Conservation (phyloP, 2,329 filamentous ascomycete species). For the Colletotrichum karsti region DNA sequence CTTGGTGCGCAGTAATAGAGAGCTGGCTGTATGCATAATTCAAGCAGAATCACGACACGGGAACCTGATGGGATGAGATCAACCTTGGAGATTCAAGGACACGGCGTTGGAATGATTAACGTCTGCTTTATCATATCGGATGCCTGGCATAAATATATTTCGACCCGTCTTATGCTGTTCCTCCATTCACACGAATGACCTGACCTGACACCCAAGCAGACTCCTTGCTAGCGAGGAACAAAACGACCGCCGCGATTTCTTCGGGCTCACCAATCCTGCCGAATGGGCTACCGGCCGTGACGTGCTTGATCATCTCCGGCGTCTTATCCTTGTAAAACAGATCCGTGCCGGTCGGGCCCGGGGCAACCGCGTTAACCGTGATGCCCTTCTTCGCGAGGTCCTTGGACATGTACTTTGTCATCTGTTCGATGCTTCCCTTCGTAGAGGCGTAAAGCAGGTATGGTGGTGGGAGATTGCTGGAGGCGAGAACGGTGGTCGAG, state of each 20-base stretch:
- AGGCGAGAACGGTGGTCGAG: constrained; percentile 49
- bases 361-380: constrained; percentile 51
- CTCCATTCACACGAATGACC: constrained; percentile 47
- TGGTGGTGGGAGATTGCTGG: constrained; percentile 47
- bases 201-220: constrained; percentile 55
- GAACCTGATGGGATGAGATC: not conserved
- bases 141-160: not conserved
- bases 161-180: constrained; percentile 29
- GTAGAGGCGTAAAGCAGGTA: constrained; percentile 63
- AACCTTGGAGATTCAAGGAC: not conserved
- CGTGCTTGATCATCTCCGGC: constrained; percentile 51
- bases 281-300: constrained; percentile 37
- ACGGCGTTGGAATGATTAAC: not conserved
- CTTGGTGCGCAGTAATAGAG: constrained; percentile 65
- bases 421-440: constrained; percentile 69
- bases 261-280: constrained; percentile 35
- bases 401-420: constrained; percentile 63
- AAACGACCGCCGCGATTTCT: constrained; percentile 52
- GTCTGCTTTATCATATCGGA: not conserved
- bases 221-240: constrained; percentile 38
- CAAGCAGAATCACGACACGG: not conserved
- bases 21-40: not conserved
- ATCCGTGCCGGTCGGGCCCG: constrained; percentile 61
- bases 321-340: constrained; percentile 61
- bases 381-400: constrained; percentile 57